Conservation (phyloP, 2,329 filamentous ascomycete species). For the Fusarium sp. region DNA sequence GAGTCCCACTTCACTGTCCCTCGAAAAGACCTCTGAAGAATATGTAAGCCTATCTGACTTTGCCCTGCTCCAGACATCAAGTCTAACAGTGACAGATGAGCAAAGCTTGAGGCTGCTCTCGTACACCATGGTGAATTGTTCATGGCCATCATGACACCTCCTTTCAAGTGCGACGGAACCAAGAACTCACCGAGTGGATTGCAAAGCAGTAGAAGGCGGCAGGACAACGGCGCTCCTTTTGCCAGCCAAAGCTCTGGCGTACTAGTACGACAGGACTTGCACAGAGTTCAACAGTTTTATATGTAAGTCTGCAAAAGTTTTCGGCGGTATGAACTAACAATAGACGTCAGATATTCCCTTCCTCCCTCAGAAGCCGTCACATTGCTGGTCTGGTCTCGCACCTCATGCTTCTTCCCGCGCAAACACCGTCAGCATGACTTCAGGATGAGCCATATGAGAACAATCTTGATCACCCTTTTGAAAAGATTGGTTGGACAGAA, state of each 20-base stretch:
- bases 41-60: not conserved
- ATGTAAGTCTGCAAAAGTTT: not conserved
- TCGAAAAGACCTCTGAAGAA: fast-evolving
- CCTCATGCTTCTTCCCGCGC: not conserved
- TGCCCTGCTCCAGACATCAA: not conserved
- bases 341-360: not conserved
- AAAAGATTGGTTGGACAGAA: not conserved
- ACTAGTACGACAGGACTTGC: not conserved
- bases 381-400: not conserved
- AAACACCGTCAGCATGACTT: not conserved
- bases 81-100: not conserved
- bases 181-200: not conserved
- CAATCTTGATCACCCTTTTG: not conserved
- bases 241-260: too few relatives aligned
- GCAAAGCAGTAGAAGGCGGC: not conserved
- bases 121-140: not conserved
- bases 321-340: not conserved
- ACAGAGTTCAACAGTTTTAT: not conserved
- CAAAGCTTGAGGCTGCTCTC: not conserved
- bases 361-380: too few relatives aligned
- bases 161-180: not conserved
- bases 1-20: fast-evolving
- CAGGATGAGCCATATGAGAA: not conserved
- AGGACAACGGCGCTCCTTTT: not conserved
- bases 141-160: not conserved